Percentiles rank a stretch among this genome's conserved stretches.
Evolutionary conservation across 2,329 filamentous ascomycete genomes (phyloP).

Genomic region (Xylaria sp.): DNA sequence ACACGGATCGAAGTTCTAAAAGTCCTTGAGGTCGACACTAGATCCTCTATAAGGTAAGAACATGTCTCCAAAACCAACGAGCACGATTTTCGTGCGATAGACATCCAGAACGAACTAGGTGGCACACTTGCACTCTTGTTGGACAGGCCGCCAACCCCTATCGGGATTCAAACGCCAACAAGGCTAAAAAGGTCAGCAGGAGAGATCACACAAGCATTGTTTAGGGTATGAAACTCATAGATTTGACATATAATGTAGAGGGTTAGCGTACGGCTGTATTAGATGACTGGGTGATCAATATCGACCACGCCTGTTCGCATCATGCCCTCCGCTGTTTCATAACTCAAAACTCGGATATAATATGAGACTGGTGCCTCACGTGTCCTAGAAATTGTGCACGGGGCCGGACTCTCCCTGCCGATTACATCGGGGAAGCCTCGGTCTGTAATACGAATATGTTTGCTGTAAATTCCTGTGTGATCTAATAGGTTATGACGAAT

Average conservation of each 20-base stretch:
- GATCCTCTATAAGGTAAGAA: too few relatives aligned
- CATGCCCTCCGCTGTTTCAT: not conserved
- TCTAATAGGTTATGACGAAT: not conserved
- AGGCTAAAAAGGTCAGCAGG: not conserved
- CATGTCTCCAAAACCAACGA: too few relatives aligned
- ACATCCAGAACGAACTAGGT: too few relatives aligned
- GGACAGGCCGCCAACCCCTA: too few relatives aligned
- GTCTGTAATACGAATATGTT: not conserved
- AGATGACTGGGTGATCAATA: not conserved
- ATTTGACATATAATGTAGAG: not conserved
- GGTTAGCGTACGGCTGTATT: not conserved
- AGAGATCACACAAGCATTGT: not conserved
- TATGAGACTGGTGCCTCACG: not conserved
- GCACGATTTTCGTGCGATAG: too few relatives aligned
- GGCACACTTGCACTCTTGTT: too few relatives aligned
- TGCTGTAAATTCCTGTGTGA: not conserved
- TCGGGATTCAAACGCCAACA: too few relatives aligned
- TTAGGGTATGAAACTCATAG: not conserved
- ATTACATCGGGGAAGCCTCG: too few relatives aligned
- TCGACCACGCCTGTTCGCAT: not conserved
- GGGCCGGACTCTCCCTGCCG: not conserved
- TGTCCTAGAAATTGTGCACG: not conserved
- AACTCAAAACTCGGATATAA: not conserved
- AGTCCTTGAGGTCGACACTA: too few relatives aligned
- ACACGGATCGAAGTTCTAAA: too few relatives aligned